Evolutionary conservation across 2,329 filamentous ascomycete species (phyloP).

Genomic region (Claviceps arundinis): DNA sequence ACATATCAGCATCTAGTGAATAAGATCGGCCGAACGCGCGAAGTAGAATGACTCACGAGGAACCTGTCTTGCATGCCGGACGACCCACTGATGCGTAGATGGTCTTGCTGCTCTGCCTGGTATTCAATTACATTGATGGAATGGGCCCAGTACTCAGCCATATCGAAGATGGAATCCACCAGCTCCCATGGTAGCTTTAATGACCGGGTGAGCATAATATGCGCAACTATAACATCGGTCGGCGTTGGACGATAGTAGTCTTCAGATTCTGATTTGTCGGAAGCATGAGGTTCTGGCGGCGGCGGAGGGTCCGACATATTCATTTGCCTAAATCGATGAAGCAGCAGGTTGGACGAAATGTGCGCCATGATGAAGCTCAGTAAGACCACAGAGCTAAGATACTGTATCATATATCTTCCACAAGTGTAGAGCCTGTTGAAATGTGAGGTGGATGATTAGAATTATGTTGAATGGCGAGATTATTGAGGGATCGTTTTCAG

Average conservation of each 20-base stretch:
- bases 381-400: conserved; percentile 5
- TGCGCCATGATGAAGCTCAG: conserved; percentile 15
- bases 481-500: no score
- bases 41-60: conserved; percentile 15
- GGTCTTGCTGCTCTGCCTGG: conserved; percentile 9
- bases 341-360: conserved; percentile 12
- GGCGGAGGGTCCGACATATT: not conserved
- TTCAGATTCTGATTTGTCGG: conserved; percentile 2
- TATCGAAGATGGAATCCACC: conserved; percentile 41
- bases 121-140: conserved; percentile 23
- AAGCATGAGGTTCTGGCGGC: not conserved
- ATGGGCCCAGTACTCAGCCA: conserved; percentile 50
- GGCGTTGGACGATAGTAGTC: conserved; percentile 23
- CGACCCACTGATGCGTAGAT: conserved; percentile 13
- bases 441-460: not conserved
- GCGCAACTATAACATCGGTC: conserved; percentile 36
- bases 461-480: no score
- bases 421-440: no score
- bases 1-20: not conserved
- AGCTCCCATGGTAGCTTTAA: conserved; percentile 39
- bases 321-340: conserved; percentile 9
- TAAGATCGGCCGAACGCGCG: not conserved
- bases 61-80: conserved; percentile 19
- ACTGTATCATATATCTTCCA: conserved; percentile 2
- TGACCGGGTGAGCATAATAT: conserved; percentile 31